Base-by-base conservation (phyloP, 2,329 filamentous ascomycete species). In the Pseudogymnoascus pannorum region DNA sequence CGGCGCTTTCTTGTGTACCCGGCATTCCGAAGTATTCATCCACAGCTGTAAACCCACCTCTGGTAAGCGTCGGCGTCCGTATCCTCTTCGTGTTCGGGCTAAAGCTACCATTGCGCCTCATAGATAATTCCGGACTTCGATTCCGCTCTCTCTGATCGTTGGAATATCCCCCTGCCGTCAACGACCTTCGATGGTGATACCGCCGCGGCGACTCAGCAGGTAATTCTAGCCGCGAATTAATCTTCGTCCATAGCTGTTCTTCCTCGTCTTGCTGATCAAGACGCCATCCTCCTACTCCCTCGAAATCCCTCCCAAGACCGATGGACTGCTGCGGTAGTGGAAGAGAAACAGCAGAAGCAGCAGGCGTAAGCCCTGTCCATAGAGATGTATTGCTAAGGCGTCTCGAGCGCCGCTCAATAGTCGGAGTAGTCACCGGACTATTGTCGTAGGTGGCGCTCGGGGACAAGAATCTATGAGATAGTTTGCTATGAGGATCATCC, bases 271-370 rank as follows among this genome's bases (percentile, higher is more conserved):
- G 70, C 65, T 73, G 71, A 67, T 66, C 74, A 1, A 83, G 65
- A 57, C 81, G 74, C 81, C 82, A 86, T 2, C 83, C 83, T 16
- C 83, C 83, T 1, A 86, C 71, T 6, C 83, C 83, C 65, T 86
- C 83, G 65, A 80, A 86, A 67, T 86, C 83, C 29, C 83, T 74
- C 60, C 80, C 78, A 3, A 80, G 72, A 0, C 81, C 81, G 33
- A 81, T 71, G 63, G 77, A 80, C 6, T 79, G 76, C 12, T 77
- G 26, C 3, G 48, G 48, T 14, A 44, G 26, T 4, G 48, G 60
- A 24, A 54, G 60, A 18, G 29, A 40, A 26, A 35, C 29, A 3
- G 60, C 60, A 22, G 38, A 61, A 2, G 36, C 36, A 72, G 60
- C 66, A 5, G 72, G 72, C 1, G 66, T 68, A 8, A 64, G 69